Conservation (phyloP, 441 rosid genomes). For the Bocquillonia castaneifolia region DNA sequence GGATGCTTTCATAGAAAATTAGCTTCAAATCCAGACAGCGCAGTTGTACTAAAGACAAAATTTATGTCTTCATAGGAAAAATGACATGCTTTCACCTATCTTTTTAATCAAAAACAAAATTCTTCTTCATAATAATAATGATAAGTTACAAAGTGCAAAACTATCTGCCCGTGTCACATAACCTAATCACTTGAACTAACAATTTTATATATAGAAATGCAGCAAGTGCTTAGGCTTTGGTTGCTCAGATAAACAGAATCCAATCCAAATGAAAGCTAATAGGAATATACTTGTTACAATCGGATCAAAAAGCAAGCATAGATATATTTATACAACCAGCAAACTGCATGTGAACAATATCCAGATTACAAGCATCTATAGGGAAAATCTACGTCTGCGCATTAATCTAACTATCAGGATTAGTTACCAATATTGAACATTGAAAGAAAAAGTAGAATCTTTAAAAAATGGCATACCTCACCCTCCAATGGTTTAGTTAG, state of each 20-base stretch:
- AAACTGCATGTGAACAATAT: slow-evolving; percentile 2
- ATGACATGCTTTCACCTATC: background rate
- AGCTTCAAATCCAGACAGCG: background rate
- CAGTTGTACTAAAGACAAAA: background rate
- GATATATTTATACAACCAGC: background rate
- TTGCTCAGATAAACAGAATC: background rate
- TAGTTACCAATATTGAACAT: background rate
- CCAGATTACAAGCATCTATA: background rate
- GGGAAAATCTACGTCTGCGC: background rate
- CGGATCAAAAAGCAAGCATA: background rate
- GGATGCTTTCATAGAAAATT: background rate
- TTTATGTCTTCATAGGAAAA: background rate
- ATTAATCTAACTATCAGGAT: background rate
- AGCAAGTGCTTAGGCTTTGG: background rate
- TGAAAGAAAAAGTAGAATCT: background rate
- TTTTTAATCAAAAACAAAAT: background rate
- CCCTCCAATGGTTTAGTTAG: slow-evolving; percentile 28
- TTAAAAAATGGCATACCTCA: slow-evolving; percentile 42
- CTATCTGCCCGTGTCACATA: background rate
- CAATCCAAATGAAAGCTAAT: slow-evolving; percentile 1
- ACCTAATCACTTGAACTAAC: background rate
- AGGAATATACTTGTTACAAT: background rate
- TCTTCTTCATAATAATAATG: background rate
- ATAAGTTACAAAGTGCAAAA: background rate
- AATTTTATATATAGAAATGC: background rate